These are phyloP conservation scores for Aspergillus hancockii DNA, from an alignment of 495 filamentous ascomycete genomes.

Conservation along the genomic window DNA sequence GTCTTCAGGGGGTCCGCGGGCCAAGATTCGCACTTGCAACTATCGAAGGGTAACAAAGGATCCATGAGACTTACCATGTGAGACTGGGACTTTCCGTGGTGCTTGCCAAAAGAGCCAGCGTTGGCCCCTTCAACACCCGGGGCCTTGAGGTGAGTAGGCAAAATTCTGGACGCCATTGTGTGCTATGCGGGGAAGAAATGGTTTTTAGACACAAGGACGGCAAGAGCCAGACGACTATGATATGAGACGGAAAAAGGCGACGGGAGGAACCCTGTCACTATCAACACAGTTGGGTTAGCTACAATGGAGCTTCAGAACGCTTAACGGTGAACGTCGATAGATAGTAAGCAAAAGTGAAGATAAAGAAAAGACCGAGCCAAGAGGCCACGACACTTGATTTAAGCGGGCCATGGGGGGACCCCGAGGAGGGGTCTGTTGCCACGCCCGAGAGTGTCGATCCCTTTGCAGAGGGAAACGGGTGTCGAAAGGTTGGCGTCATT, in stretches of 20 bases:
- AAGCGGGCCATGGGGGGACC: constrained; percentile 5
- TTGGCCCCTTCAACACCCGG: constrained; percentile 47
- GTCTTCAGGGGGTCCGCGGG: not conserved
- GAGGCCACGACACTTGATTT: constrained; percentile 9
- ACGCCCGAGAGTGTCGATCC: constrained; percentile 31
- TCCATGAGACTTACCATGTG: constrained; percentile 74
- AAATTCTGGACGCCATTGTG: constrained; percentile 70
- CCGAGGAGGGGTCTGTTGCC: constrained; percentile 33
- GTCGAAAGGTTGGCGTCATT: constrained; percentile 42
- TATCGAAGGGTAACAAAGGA: not conserved
- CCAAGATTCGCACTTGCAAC: not conserved
- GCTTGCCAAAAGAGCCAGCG: constrained; percentile 66
- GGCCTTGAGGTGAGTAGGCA: constrained; percentile 80
- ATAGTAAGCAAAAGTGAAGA: constrained; percentile 3
- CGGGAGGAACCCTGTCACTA: not conserved
- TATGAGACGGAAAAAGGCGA: not conserved
- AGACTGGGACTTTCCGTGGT: constrained; percentile 93
- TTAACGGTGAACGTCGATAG: not conserved
- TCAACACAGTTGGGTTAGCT: not conserved
- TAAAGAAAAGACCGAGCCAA: not conserved
- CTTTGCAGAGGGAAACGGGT: constrained; percentile 21
- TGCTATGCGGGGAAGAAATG: constrained; percentile 1
- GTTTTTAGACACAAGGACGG: not conserved
- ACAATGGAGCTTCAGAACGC: not conserved
- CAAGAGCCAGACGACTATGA: constrained; percentile 2